phyloP scores from a whole-genome alignment of 2,329 filamentous ascomycete species.

The Aspergillus sp. region DNA sequence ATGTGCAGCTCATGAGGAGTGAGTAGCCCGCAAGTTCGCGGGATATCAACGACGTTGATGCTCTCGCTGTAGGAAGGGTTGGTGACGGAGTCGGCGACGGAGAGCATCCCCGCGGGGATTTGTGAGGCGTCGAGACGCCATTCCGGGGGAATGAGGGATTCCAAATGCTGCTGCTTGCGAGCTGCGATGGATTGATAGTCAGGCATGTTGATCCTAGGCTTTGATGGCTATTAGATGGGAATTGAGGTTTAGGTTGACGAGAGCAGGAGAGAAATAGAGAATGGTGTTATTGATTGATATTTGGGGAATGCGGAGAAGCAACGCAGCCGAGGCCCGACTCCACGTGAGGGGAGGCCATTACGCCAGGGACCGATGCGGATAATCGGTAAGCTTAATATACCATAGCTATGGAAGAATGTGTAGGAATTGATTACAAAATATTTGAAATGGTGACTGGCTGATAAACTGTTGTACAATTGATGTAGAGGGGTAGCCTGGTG shows the following conservation, averaged over 20 bases:
- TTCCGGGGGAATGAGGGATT: constrained; percentile 42
- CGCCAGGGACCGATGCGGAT: too few relatives aligned
- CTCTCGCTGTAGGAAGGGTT: constrained; percentile 34
- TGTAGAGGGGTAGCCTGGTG: too few relatives aligned
- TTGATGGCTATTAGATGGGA: not conserved
- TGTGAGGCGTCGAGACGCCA: constrained; percentile 39
- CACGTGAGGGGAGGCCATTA: too few relatives aligned
- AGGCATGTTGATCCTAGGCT: not conserved
- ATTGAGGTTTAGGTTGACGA: not conserved
- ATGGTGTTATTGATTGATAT: too few relatives aligned
- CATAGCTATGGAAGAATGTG: too few relatives aligned
- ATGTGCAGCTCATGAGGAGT: constrained; percentile 55
- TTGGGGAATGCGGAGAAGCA: too few relatives aligned
- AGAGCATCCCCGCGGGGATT: constrained; percentile 40
- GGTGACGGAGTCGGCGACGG: constrained; percentile 38
- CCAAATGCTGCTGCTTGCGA: constrained; percentile 42
- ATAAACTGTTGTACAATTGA: too few relatives aligned
- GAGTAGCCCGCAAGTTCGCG: constrained; percentile 56
- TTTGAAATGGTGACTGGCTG: too few relatives aligned
- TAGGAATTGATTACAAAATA: too few relatives aligned
- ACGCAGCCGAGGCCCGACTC: too few relatives aligned
- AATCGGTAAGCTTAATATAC: too few relatives aligned
- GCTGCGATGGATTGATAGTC: not conserved
- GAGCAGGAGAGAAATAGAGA: not conserved
- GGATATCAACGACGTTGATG: constrained; percentile 51